Percentiles rank a stretch among this genome's conserved stretches.
Conservation (phyloP, 306 rosid species). For the Lagenaria siceraria region DNA sequence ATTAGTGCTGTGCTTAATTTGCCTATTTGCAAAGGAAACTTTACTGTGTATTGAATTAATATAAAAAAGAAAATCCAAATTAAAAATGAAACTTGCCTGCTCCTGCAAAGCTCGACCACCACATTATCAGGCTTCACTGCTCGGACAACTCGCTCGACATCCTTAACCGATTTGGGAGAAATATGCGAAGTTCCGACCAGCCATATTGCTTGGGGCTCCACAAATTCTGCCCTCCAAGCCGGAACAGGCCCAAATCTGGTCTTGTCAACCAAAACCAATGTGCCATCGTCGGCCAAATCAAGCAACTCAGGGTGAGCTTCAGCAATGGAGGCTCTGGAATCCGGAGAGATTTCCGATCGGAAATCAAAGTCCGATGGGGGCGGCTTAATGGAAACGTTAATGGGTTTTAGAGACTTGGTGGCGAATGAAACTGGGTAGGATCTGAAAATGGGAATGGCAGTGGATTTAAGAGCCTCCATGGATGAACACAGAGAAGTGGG, state of each 20-base stretch:
- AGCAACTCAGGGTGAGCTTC: conserved; percentile 56
- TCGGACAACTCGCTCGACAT: conserved; percentile 61
- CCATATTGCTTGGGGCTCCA: conserved; percentile 70
- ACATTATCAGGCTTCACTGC: conserved; percentile 65
- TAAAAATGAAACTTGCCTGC: conserved; percentile 50
- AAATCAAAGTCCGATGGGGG: conserved; percentile 66
- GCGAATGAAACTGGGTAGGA: conserved; percentile 25
- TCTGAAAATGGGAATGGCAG: conserved; percentile 36
- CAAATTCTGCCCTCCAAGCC: conserved; percentile 59
- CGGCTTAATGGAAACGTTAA: conserved; percentile 43
- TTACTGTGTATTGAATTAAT: not conserved
- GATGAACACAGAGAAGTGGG: not conserved
- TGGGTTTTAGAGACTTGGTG: conserved; percentile 21
- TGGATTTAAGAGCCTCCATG: conserved; percentile 45
- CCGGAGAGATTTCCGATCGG: conserved; percentile 35
- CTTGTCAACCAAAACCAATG: conserved; percentile 64
- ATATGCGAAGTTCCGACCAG: conserved; percentile 56
- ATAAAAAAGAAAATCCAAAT: not conserved
- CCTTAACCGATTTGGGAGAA: conserved; percentile 42
- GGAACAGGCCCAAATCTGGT: conserved; percentile 64
- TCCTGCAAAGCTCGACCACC: conserved; percentile 78
- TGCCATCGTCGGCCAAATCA: conserved; percentile 64
- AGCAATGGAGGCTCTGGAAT: conserved; percentile 48
- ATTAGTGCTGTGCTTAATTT: not conserved
- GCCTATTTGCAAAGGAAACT: not conserved